These are phyloP conservation scores for Symbiodinium natans DNA, from an alignment of 73 alveolate genomes.

Conservation along the genomic window DNA sequence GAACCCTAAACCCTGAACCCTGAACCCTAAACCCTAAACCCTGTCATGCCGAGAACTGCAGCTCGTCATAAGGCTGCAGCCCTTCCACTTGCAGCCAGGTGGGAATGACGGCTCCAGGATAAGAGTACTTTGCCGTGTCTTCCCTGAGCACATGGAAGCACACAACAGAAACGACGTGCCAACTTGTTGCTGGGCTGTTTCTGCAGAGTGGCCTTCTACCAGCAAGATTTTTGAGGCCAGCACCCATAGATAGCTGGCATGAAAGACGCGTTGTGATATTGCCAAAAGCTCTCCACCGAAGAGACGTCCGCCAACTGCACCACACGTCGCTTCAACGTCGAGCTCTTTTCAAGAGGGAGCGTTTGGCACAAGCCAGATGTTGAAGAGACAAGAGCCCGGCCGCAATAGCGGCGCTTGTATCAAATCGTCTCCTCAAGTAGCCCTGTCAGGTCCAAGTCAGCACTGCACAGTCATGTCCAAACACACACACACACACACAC, in stretches of 20 bases:
- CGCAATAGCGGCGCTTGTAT: constrained; percentile 18
- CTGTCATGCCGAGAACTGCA: too few species aligned
- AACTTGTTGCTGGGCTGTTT: too few species aligned
- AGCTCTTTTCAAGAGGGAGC: too few species aligned
- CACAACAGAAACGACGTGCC: too few species aligned
- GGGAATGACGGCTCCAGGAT: constrained; percentile 73
- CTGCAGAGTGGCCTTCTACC: too few species aligned
- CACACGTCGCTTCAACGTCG: too few species aligned
- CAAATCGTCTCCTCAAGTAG: constrained; percentile 72
- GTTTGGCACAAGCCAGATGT: too few species aligned
- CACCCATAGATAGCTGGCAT: constrained; percentile 78
- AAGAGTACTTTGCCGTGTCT: constrained; percentile 63
- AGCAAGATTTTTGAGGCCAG: background rate
- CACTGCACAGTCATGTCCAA: too few species aligned
- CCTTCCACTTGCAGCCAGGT: constrained; percentile 92
- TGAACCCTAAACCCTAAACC: too few species aligned
- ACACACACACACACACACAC: too few species aligned
- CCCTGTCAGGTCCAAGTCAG: constrained; percentile 5
- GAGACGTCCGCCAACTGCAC: constrained; percentile 13
- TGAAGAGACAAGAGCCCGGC: background rate
- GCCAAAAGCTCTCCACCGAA: constrained; percentile 66
- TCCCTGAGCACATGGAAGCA: background rate
- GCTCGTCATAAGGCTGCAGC: background rate
- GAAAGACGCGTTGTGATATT: constrained; percentile 71
- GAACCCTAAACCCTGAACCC: too few species aligned